Evolutionary conservation across 2,329 filamentous ascomycete genomes (phyloP), one percentile per base, ranked within the genome.

Genomic region (Calonectria naviculata): DNA sequence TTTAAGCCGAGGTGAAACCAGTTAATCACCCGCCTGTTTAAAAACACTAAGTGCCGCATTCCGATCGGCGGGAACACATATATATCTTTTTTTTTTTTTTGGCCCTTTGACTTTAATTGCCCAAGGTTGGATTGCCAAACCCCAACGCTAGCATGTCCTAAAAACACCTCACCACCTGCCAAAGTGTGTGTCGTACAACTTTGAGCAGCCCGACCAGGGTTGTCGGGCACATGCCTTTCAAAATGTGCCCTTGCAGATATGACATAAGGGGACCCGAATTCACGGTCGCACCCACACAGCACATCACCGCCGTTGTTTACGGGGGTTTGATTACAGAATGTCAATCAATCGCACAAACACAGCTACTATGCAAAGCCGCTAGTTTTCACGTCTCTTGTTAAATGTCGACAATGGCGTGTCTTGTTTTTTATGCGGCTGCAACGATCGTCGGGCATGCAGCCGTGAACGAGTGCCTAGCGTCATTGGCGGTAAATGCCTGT

Each of bases 341-440:
- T 24, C 52, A 58, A 58, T 38, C 52, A 58, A 58, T 58, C 31
- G 52, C 24, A 29, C 34, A 15, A 58, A 58, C 34, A 38, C 38
- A 26, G 52, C 21, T 21, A 36, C 52, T 58, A 24, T 58, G 52
- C 52, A 58, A 58, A 38, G n/a, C 38, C 31, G 24, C 17, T 36
- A n/a, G 38, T 41, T 12, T 24, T 61, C 26, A 24, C 31, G 36
- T 42, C 56, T 13, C 36, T 41, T 36, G 13, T 17, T 21, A 47
- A 41, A 49, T 21, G 24, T 26, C 29, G 28, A 24, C 47, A 68
- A 46, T 47, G 17, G 21, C 29, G 31, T 10, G 44, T 8, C 41
- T 56, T 62, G 26, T 44, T 28, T 46, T 36, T 56, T 19, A 70
- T 70, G 65, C 63, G 67, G 62, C 36, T 60, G 54, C 38, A 61